A percentile compares a stretch with the other conserved stretches of the same genome.
Conservation (phyloP, 106 monocot genomes). For the Alisma plantagoaquatica region DNA sequence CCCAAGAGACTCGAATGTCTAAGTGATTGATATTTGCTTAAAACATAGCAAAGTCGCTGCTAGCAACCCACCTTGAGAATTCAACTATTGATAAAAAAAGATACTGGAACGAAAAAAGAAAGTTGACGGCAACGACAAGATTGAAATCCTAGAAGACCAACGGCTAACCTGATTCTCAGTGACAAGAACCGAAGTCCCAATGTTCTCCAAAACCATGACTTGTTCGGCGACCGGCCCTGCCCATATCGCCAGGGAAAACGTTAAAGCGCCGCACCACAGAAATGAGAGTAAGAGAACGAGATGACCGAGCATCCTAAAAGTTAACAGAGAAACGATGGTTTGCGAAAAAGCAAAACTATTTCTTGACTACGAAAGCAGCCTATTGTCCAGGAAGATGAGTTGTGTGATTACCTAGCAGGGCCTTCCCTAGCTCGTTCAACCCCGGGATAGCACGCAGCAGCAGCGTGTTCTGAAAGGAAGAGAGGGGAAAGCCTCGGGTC, state of each 20-base stretch:
- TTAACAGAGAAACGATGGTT: neutral
- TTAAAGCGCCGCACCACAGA: too few species aligned
- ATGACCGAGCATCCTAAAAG: neutral
- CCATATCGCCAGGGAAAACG: too few species aligned
- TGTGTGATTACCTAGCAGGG: constrained; percentile 66
- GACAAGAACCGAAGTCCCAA: constrained; percentile 89
- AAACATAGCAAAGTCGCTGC: too few species aligned
- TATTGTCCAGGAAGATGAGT: too few species aligned
- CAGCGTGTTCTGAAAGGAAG: constrained; percentile 57
- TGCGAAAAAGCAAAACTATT: neutral
- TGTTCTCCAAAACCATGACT: constrained; percentile 92
- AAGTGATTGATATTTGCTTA: too few species aligned
- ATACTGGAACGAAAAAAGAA: too few species aligned
- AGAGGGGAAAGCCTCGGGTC: neutral
- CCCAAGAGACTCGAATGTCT: too few species aligned
- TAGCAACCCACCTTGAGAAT: too few species aligned
- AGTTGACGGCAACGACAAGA: too few species aligned
- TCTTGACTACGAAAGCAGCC: too few species aligned
- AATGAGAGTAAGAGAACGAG: neutral
- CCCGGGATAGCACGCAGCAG: constrained; percentile 81
- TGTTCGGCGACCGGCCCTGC: constrained; percentile 83
- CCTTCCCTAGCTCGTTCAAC: constrained; percentile 74
- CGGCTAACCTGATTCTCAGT: constrained; percentile 90
- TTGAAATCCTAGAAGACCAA: too few species aligned
- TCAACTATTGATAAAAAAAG: too few species aligned